Conservation (phyloP, 306 rosid genomes). For the Mimosa bimucronata region DNA sequence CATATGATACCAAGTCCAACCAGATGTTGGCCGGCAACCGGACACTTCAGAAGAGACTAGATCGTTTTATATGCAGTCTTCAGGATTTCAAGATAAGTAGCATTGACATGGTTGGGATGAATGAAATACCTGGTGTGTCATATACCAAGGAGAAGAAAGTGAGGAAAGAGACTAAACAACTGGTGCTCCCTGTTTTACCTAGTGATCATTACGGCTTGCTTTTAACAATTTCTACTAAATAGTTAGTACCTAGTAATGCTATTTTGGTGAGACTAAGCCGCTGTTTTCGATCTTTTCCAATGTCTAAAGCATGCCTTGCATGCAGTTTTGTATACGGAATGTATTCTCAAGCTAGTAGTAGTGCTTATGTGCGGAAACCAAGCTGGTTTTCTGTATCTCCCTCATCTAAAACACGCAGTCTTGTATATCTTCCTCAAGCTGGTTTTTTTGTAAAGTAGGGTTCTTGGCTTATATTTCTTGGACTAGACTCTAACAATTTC, state of each 20-base stretch:
- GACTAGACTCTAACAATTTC: background rate
- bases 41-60: conserved; percentile 68
- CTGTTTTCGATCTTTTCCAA: conserved; percentile 14
- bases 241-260: conserved; percentile 33
- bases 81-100: conserved; percentile 59
- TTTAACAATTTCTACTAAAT: conserved; percentile 55
- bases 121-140: conserved; percentile 62
- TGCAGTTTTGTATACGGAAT: conserved; percentile 51
- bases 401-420: conserved; percentile 38
- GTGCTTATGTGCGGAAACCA: conserved; percentile 14
- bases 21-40: conserved; percentile 79
- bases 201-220: conserved; percentile 93
- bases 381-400: conserved; percentile 19
- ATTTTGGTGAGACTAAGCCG: conserved; percentile 14
- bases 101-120: conserved; percentile 84
- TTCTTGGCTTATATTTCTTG: conserved; percentile 16
- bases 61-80: conserved; percentile 74
- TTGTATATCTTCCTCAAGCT: background rate
- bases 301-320: conserved; percentile 44
- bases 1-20: conserved; percentile 95
- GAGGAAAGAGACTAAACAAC: conserved; percentile 59
- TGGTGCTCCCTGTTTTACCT: conserved; percentile 88
- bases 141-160: conserved; percentile 81
- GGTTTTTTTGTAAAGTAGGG: conserved; percentile 25
- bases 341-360: conserved; percentile 31